Percentiles rank a stretch among this genome's conserved stretches.
These are phyloP conservation scores for Meyerozyma athensensis DNA, from an alignment of 1,139 yeast genomes.

Conservation along the genomic window DNA sequence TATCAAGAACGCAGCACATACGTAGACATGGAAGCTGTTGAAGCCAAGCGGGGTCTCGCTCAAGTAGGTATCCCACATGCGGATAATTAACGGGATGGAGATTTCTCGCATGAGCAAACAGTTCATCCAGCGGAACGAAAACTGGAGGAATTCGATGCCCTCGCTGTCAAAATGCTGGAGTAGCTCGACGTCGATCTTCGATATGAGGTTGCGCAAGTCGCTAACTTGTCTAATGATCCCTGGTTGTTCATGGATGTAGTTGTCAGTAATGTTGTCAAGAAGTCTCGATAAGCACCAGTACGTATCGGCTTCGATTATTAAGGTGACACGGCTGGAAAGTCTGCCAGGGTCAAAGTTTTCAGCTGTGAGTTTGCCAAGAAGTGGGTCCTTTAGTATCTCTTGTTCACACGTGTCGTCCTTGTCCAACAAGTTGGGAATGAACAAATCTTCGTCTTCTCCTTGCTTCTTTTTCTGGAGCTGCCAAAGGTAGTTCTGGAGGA, in stretches of 20 bases:
- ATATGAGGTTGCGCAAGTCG: conserved; percentile 70
- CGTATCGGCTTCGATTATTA: conserved; percentile 80
- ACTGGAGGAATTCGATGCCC: conserved; percentile 87
- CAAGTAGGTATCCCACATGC: conserved; percentile 98
- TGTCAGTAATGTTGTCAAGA: conserved; percentile 91
- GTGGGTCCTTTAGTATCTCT: conserved; percentile 24
- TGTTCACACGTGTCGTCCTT: conserved; percentile 26
- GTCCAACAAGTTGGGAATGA: conserved; percentile 35
- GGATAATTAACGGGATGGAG: conserved; percentile 65
- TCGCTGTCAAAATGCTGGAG: conserved; percentile 73
- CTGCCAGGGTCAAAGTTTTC: conserved; percentile 58
- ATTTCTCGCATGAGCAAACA: conserved; percentile 94
- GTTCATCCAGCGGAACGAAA: conserved; percentile 98
- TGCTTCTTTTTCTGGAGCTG: conserved; percentile 30
- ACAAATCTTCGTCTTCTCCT: conserved; percentile 22
- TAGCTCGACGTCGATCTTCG: conserved; percentile 71
- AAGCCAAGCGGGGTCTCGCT: conserved; percentile 88
- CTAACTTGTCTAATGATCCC: conserved; percentile 90
- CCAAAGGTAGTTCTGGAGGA: conserved; percentile 65
- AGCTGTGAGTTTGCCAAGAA: conserved; percentile 19
- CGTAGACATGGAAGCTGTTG: conserved; percentile 91
- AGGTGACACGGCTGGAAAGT: conserved; percentile 45
- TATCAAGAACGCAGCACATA: conserved; percentile 95
- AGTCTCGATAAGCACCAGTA: conserved; percentile 94
- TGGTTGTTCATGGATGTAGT: conserved; percentile 96